These are phyloP conservation scores for Massarina eburnea DNA, from an alignment of 2,329 filamentous ascomycete species.

Conservation along the genomic window DNA sequence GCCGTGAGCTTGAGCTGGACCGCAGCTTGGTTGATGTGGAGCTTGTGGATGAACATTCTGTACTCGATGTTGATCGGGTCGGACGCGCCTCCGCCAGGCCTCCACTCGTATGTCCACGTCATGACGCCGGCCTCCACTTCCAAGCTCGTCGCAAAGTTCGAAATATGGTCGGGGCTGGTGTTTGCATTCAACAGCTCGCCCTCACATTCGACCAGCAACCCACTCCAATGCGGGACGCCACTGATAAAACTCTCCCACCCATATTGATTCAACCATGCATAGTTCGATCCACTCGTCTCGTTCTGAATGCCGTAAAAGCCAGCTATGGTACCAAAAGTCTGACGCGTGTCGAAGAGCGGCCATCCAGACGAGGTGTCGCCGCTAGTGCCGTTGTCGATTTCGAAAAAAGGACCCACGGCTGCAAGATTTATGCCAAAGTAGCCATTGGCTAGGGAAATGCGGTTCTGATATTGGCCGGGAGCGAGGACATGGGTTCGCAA, in stretches of 20 bases:
- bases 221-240: slow-evolving; percentile 70
- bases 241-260: slow-evolving; percentile 71
- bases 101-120: slow-evolving; percentile 69
- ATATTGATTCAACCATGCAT: slow-evolving; percentile 68
- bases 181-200: slow-evolving; percentile 61
- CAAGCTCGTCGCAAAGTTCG: slow-evolving; percentile 61
- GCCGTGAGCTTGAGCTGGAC: slow-evolving; percentile 63
- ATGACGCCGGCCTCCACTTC: slow-evolving; percentile 65
- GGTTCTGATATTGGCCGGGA: slow-evolving; percentile 62
- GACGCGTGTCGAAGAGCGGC: slow-evolving; percentile 65
- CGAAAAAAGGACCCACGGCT: slow-evolving; percentile 64
- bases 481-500: slow-evolving; percentile 57
- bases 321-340: slow-evolving; percentile 67
- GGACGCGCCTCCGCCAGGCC: slow-evolving; percentile 47
- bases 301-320: slow-evolving; percentile 67
- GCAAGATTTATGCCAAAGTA: slow-evolving; percentile 67
- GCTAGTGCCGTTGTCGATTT: slow-evolving; percentile 54
- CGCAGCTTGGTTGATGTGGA: slow-evolving; percentile 62
- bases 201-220: slow-evolving; percentile 59
- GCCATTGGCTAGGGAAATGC: slow-evolving; percentile 57
- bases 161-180: slow-evolving; percentile 60
- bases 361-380: slow-evolving; percentile 62
- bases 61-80: slow-evolving; percentile 63
- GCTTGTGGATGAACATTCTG: slow-evolving; percentile 66
- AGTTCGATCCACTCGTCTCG: slow-evolving; percentile 63